Conservation (phyloP, 129 eudicot genomes). For the Mikania micrantha region DNA sequence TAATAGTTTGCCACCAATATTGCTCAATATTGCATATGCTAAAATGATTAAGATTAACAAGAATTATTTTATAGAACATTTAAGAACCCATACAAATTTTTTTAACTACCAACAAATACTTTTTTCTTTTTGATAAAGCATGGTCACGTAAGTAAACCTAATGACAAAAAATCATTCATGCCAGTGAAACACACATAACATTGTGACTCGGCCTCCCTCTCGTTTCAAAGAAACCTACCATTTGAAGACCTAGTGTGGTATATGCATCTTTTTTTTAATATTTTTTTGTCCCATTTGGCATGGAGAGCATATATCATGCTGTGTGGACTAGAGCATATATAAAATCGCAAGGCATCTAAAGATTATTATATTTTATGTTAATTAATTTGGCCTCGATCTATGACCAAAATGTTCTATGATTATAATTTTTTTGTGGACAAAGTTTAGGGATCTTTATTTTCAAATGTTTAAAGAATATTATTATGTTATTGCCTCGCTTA, state of each 20-base stretch:
- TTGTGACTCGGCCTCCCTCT: too few relatives aligned
- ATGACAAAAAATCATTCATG: too few relatives aligned
- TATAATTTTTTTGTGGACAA: not conserved
- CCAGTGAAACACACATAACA: too few relatives aligned
- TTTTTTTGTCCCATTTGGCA: constrained; percentile 9
- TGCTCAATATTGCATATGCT: constrained; percentile 1
- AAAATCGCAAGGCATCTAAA: constrained; percentile 1
- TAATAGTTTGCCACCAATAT: constrained; percentile 10
- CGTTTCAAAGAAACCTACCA: too few relatives aligned
- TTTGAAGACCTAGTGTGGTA: too few relatives aligned
- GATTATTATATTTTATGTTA: constrained; percentile 14
- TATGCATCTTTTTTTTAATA: not conserved
- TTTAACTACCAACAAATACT: too few relatives aligned
- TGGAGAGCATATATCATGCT: constrained; percentile 17
- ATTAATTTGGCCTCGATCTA: constrained; percentile 20
- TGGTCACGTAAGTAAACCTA: too few relatives aligned
- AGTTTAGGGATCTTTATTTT: not conserved
- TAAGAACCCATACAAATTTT: not conserved
- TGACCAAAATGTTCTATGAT: not conserved
- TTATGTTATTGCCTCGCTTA: constrained; percentile 13
- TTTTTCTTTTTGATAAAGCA: too few relatives aligned
- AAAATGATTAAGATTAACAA: not conserved
- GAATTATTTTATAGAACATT: not conserved
- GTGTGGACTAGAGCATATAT: constrained; percentile 11
- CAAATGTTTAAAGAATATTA: not conserved